Evolutionary conservation across 805 yeast genomes (phyloP), one percentile per base, ranked within the genome.

Genomic region (Ogataea saltuana): DNA sequence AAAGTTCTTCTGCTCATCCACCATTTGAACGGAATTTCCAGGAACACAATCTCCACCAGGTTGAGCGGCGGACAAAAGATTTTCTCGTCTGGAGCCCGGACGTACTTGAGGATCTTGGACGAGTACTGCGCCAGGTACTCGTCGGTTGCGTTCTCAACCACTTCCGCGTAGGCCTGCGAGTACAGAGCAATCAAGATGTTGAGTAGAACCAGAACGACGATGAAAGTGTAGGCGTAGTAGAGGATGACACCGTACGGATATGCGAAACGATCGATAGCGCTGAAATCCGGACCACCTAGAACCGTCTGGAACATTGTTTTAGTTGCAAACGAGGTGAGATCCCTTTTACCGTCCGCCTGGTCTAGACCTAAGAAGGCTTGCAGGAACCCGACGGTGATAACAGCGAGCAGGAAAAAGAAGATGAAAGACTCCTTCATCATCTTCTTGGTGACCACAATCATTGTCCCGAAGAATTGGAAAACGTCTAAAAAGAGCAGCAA

Each of bases 301-400:
- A 89, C 78, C 0, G 93, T 84, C 46, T 83, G 78, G 31, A 84
- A 71, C 66, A 88, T 72, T 13, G 83, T 81, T 8, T 78, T 67
- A 33, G 87, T 63, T 39, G 87, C 81, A 25, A 78, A 70, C 16
- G 69, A 64, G 1, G 95, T 85, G 19, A 86, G 83, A 51, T 88
- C 93, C 45, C 84, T 70, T 49, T 76, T 79, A 51, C 96, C 96
- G 63, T 88, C 96, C 2, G 95, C 85, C 27, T 86, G 83, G 64
- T 88, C 97, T 42, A 88, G 70, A 10, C 96, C 96, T 25, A 88
- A 63, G 61, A 88, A 87, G 0, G 95, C 96, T 60, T 88, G 96
- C 42, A 87, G 67, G 64, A 88, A 88, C 0, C 96, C 96, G 37
- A 84, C 60, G 48, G 84, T 80, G 27, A 88, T 81, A 44, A 88